Percentiles rank a stretch among this genome's conserved stretches.
Conservation (phyloP, 768 basidiomycete species). For the Mycena galopus region DNA sequence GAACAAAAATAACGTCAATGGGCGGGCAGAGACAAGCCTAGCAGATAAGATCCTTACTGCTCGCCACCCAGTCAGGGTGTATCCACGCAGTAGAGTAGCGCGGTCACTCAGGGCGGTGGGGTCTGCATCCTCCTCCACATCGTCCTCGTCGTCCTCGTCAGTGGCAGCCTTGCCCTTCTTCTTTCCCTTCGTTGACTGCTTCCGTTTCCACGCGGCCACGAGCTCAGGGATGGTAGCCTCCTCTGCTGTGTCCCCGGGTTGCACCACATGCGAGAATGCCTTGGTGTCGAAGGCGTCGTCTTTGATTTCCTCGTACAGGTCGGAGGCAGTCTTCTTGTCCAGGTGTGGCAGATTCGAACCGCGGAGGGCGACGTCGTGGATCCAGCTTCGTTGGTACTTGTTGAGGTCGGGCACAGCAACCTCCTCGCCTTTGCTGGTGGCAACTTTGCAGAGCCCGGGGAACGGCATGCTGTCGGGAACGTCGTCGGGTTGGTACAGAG, state of each 20-base stretch:
- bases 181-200: background rate
- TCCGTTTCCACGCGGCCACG: slow-evolving; percentile 11
- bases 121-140: slow-evolving; percentile 2
- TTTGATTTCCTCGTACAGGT: slow-evolving; percentile 9
- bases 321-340: background rate
- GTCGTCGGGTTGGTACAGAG: background rate
- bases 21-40: no score
- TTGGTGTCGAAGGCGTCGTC: slow-evolving; percentile 12
- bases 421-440: background rate
- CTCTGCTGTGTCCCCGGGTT: slow-evolving; percentile 3
- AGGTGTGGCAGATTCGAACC: background rate
- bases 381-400: slow-evolving; percentile 14
- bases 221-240: slow-evolving; percentile 4
- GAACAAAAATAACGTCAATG: background rate
- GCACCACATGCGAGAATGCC: slow-evolving; percentile 17
- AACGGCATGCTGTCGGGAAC: slow-evolving; percentile 31
- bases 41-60: background rate
- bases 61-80: slow-evolving; percentile 11
- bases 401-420: slow-evolving; percentile 20
- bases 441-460: slow-evolving; percentile 8
- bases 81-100: slow-evolving; percentile 7
- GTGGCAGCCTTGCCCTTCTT: background rate
- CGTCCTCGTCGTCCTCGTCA: background rate
- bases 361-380: slow-evolving; percentile 20
- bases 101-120: background rate